phyloP scores from a whole-genome alignment of 164 flowering plant species.

The Stephania cephalantha region DNA sequence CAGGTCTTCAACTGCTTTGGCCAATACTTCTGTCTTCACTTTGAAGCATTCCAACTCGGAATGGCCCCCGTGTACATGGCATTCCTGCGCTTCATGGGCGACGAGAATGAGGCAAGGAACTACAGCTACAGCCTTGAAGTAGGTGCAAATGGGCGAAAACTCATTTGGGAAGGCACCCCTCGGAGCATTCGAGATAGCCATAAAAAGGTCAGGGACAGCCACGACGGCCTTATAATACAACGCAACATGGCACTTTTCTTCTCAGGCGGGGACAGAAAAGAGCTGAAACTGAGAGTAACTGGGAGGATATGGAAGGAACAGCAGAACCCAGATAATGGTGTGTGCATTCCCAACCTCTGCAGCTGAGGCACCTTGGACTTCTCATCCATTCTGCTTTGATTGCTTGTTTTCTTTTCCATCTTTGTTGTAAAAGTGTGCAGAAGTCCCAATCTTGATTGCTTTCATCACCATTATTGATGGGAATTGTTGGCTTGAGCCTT shows the following conservation, averaged over 20 bases:
- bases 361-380: slow-evolving; percentile 16
- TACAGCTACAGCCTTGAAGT: slow-evolving; percentile 52
- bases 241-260: slow-evolving; percentile 55
- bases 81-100: slow-evolving; percentile 67
- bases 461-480: slow-evolving; percentile 5
- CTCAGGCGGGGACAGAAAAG: slow-evolving; percentile 54
- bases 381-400: background rate
- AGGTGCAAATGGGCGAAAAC: slow-evolving; percentile 50
- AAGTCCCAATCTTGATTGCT: background rate
- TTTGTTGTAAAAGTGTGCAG: slow-evolving; percentile 7
- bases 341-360: slow-evolving; percentile 40
- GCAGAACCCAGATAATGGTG: slow-evolving; percentile 39
- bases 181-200: slow-evolving; percentile 62
- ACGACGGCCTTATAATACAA: slow-evolving; percentile 55
- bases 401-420: background rate
- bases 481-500: background rate
- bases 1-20: slow-evolving; percentile 62
- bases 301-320: slow-evolving; percentile 63
- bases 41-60: slow-evolving; percentile 60
- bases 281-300: slow-evolving; percentile 51
- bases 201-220: slow-evolving; percentile 52
- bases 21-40: slow-evolving; percentile 53
- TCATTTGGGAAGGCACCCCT: slow-evolving; percentile 57
- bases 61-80: slow-evolving; percentile 72
- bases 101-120: slow-evolving; percentile 45